These are phyloP conservation scores for Fusarium continuum DNA, from an alignment of 2,329 filamentous ascomycete genomes.

Conservation along the genomic window DNA sequence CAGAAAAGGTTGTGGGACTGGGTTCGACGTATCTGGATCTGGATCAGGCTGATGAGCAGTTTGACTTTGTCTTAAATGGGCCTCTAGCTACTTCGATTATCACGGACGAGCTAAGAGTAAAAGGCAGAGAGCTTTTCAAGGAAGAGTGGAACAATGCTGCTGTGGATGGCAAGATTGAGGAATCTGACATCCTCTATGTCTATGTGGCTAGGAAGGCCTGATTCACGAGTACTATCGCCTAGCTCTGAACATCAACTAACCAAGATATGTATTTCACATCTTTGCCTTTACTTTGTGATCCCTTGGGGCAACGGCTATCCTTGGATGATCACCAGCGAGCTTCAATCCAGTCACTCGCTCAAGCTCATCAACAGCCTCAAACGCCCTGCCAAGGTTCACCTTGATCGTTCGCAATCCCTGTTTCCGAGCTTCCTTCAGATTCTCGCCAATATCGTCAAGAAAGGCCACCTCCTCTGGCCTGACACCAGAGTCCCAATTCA, in stretches of 20 bases:
- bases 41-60: constrained; percentile 45
- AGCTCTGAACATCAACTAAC: no score
- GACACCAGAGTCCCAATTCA: constrained; percentile 62
- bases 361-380: constrained; percentile 82
- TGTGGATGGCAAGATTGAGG: constrained; percentile 44
- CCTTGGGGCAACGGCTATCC: constrained; percentile 56
- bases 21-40: constrained; percentile 35
- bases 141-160: constrained; percentile 46
- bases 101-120: constrained; percentile 36
- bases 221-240: not conserved
- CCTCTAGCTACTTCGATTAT: constrained; percentile 30
- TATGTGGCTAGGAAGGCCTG: constrained; percentile 43
- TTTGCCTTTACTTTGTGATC: constrained; percentile 51
- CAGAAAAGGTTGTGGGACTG: constrained; percentile 43
- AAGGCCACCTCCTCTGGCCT: constrained; percentile 78
- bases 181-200: constrained; percentile 44
- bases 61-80: constrained; percentile 38
- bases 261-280: constrained; percentile 45
- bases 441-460: constrained; percentile 93
- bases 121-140: constrained; percentile 41
- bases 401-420: constrained; percentile 85
- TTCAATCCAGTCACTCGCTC: constrained; percentile 77
- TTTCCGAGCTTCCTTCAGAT: constrained; percentile 80
- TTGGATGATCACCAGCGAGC: constrained; percentile 65
- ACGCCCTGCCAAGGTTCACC: constrained; percentile 79